A percentile compares a stretch with the other conserved stretches of the same genome.
These are phyloP conservation scores for Eragrostis tef DNA, from an alignment of 202 grass and related monocot genomes.

Conservation along the genomic window DNA sequence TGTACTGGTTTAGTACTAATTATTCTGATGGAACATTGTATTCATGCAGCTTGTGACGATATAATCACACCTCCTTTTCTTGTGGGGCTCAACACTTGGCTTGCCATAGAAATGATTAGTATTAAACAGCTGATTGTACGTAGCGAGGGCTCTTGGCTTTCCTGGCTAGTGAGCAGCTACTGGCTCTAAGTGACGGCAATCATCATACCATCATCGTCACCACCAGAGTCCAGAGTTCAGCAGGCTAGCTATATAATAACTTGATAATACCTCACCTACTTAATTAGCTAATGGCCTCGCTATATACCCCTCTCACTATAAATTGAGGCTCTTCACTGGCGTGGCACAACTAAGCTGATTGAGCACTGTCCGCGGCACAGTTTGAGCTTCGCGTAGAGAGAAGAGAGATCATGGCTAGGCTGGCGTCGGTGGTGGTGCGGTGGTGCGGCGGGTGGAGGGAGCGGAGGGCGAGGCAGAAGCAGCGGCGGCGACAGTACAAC, in stretches of 20 bases:
- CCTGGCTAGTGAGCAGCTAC: neutral
- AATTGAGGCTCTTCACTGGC: constrained; percentile 28
- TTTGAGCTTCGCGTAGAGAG: neutral
- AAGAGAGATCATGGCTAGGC: constrained; percentile 33
- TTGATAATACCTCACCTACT: constrained; percentile 30
- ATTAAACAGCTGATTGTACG: constrained; percentile 7
- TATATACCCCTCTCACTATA: constrained; percentile 44
- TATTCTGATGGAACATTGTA: neutral
- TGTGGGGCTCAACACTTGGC: constrained; percentile 36
- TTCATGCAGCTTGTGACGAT: neutral
- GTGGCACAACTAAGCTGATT: constrained; percentile 18
- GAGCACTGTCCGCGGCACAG: neutral
- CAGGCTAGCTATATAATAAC: constrained; percentile 38
- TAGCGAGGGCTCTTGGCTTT: neutral
- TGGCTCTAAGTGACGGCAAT: constrained; percentile 38
- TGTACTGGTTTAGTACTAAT: neutral
- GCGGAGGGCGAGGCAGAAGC: constrained; percentile 37
- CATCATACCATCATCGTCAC: constrained; percentile 49
- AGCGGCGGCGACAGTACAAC: constrained; percentile 41
- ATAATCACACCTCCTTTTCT: constrained; percentile 16
- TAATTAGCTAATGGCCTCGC: constrained; percentile 18
- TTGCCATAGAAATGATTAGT: constrained; percentile 39
- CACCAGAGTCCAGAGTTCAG: constrained; percentile 11
- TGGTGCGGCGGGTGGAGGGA: constrained; percentile 54
- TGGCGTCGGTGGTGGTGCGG: constrained; percentile 35